phyloP scores from a whole-genome alignment of 2,329 filamentous ascomycete genomes.

The Colletotrichum destructivum region DNA sequence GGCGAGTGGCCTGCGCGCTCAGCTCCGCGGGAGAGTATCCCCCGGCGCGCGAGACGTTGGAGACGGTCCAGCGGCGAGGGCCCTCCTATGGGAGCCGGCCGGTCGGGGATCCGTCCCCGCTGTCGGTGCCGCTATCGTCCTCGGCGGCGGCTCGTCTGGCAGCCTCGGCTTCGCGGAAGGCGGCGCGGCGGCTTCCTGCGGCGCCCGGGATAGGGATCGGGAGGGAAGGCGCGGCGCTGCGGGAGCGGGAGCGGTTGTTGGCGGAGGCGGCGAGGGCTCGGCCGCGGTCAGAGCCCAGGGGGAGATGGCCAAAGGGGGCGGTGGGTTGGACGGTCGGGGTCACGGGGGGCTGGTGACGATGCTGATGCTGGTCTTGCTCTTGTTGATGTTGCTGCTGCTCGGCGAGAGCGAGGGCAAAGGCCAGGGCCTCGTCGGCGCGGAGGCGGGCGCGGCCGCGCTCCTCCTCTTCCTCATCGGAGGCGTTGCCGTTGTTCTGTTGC shows the following conservation, averaged over 20 bases:
- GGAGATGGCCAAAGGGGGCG: neutral
- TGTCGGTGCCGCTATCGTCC: neutral
- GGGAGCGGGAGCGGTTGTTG: neutral
- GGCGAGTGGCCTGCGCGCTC: slow-evolving; percentile 17
- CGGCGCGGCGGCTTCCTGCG: slow-evolving; percentile 2
- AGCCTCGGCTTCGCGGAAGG: slow-evolving; percentile 7
- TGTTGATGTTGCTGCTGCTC: neutral
- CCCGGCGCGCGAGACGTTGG: slow-evolving; percentile 31
- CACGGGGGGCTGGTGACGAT: too few relatives aligned
- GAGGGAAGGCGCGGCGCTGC: slow-evolving; percentile 1
- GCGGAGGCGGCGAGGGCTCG: neutral
- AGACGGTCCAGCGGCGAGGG: slow-evolving; percentile 33
- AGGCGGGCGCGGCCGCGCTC: slow-evolving; percentile 21
- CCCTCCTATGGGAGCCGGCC: slow-evolving; percentile 28
- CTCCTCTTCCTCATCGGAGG: neutral
- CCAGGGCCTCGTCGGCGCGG: neutral
- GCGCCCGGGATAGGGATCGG: slow-evolving; percentile 29
- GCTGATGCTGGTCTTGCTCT: too few relatives aligned
- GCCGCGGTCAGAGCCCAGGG: neutral
- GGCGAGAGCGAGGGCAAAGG: too few relatives aligned
- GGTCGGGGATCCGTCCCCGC: neutral
- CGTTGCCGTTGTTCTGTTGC: neutral
- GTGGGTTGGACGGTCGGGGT: neutral
- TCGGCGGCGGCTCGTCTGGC: slow-evolving; percentile 6
- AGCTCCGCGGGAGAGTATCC: slow-evolving; percentile 31